A percentile compares a stretch with the other conserved stretches of the same genome.
These are phyloP conservation scores for Bertia moriformis DNA, from an alignment of 2,329 filamentous ascomycete species.

Conservation along the genomic window DNA sequence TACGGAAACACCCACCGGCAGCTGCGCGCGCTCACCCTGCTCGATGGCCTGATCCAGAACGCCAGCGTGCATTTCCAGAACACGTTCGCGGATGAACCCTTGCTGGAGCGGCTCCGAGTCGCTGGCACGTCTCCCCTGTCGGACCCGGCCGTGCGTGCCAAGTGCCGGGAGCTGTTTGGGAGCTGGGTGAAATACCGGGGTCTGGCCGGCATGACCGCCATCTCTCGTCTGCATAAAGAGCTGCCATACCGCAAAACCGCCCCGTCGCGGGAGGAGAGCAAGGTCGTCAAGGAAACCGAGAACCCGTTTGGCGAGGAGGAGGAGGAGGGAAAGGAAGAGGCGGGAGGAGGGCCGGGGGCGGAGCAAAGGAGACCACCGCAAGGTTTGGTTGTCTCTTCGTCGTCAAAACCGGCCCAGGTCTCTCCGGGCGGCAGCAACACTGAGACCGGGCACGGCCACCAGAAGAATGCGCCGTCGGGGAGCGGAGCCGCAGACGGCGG, in stretches of 20 bases:
- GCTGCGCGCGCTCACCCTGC: conserved; percentile 70
- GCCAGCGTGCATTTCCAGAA: conserved; percentile 77
- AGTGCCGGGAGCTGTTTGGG: conserved; percentile 74
- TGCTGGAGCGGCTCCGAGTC: conserved; percentile 80
- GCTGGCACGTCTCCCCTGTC: conserved; percentile 74
- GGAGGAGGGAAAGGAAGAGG: not conserved
- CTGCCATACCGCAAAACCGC: conserved; percentile 1
- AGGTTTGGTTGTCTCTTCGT: too few species aligned
- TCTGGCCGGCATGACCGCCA: conserved; percentile 63
- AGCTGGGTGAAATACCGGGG: conserved; percentile 80
- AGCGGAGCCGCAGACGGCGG: not conserved
- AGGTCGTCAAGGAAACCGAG: not conserved
- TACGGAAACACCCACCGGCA: conserved; percentile 92
- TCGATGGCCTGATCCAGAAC: conserved; percentile 91
- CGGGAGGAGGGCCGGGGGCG: too few species aligned
- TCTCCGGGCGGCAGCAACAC: not conserved
- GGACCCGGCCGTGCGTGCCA: conserved; percentile 72
- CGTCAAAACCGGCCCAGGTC: too few species aligned
- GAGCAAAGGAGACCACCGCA: too few species aligned
- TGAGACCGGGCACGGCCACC: too few species aligned
- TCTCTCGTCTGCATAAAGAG: conserved; percentile 64
- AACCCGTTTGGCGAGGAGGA: not conserved
- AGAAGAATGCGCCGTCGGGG: not conserved
- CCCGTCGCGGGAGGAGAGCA: not conserved
- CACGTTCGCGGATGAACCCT: conserved; percentile 74